phyloP scores from a whole-genome alignment of 768 basidiomycete species.

The Suillus brevipes region DNA sequence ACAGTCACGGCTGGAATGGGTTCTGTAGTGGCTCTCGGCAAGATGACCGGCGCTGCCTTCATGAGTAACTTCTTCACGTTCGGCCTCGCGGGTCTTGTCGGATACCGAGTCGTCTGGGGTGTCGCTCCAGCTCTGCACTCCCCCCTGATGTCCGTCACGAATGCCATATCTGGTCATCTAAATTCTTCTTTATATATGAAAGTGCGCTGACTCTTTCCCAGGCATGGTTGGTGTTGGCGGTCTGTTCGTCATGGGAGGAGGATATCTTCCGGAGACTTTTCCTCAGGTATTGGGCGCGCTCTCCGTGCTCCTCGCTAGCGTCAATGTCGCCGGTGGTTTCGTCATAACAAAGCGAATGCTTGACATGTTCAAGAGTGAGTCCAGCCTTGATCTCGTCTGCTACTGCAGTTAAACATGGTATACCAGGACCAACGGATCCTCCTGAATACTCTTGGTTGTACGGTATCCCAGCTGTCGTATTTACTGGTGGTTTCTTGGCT shows the following conservation, averaged over 20 bases:
- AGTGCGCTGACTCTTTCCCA: slow-evolving; percentile 15
- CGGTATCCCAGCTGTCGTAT: slow-evolving; percentile 74
- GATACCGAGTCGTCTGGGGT: slow-evolving; percentile 89
- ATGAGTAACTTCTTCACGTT: slow-evolving; percentile 91
- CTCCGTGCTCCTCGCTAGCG: slow-evolving; percentile 83
- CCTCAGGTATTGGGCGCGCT: slow-evolving; percentile 78
- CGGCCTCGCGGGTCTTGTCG: slow-evolving; percentile 81
- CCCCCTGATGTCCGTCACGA: slow-evolving; percentile 89
- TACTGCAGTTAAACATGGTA: slow-evolving; percentile 7
- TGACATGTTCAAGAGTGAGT: slow-evolving; percentile 86
- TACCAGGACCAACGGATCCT: slow-evolving; percentile 73
- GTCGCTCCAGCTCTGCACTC: slow-evolving; percentile 87
- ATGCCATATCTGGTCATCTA: slow-evolving; percentile 76
- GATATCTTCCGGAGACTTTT: slow-evolving; percentile 77
- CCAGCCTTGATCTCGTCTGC: background rate
- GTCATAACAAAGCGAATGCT: slow-evolving; percentile 91
- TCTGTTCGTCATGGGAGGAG: slow-evolving; percentile 89
- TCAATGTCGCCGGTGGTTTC: slow-evolving; percentile 88
- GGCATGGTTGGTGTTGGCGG: slow-evolving; percentile 83
- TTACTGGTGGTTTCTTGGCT: slow-evolving; percentile 79
- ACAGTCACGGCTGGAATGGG: slow-evolving; percentile 78
- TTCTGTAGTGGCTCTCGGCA: slow-evolving; percentile 68
- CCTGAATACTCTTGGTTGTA: slow-evolving; percentile 89
- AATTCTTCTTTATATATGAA: background rate
- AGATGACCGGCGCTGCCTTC: slow-evolving; percentile 76